Evolutionary conservation across 805 yeast genomes (phyloP), one percentile per base, ranked within the genome.

Genomic region (Grigorovia transvaalensis): DNA sequence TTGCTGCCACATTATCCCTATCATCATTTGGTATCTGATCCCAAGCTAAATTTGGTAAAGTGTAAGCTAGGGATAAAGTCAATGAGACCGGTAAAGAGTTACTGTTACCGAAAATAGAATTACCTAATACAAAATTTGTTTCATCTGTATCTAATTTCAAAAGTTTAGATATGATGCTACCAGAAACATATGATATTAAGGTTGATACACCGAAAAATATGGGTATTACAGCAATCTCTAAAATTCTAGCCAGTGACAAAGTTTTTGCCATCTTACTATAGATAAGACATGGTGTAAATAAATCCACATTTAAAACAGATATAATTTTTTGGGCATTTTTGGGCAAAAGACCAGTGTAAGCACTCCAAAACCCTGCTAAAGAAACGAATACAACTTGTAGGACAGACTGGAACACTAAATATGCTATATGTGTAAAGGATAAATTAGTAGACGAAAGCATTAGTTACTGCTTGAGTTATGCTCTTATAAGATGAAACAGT

Each of bases 91-190:
- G 98, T 51, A 91, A 76, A 11, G 96, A 86, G 72, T 91, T 91
- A 45, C 96, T 88, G 70, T 91, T 93, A 50, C 97, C 98, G 70
- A 91, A 91, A 6, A 90, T 96, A 2, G 93, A 88, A 95, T 93
- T 93, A 2, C 96, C 98, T 20, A 95, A 85, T 48, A 93, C 96
- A 61, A 88, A 91, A 70, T 91, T 90, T 3, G 87, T 64, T 69
- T 93, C 97, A 13, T 86, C 80, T 48, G 72, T 78, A 59, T 85
- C 85, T 59, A 93, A 71, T 8, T 69, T 61, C 55, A 89, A 65
- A 45, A 81, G 56, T 13, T 68, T 65, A 3, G 88, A 73, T 44
- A 82, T 76, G 20, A 79, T 30, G 33, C 71, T 69, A 7, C 96
- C 85, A 40, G 88, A 80, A 9, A 71, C 23, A 59, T 72, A 83